Evolutionary conservation across 176 grass and related monocot genomes (phyloP), one percentile per base, ranked within the genome.

Genomic region (Oryza longistaminata): DNA sequence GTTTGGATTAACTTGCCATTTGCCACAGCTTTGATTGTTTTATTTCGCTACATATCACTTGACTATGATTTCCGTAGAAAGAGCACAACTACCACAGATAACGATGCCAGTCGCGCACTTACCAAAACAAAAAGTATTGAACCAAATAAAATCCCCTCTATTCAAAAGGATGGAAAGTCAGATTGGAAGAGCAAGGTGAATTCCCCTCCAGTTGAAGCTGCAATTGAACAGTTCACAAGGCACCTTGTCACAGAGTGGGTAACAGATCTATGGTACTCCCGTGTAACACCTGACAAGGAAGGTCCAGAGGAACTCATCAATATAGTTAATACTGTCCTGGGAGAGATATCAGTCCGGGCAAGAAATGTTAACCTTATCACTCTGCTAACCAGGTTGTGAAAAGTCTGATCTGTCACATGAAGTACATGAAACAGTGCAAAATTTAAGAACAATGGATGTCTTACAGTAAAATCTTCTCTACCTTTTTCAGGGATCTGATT

Each of bases 261-360:
- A 60, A 92, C 93, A 9, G 96, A 96, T 90, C 86, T 99, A 19
- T 99, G 96, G 96, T 99, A 99, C 83, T 94, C 90, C 25, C 93
- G 88, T 83, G 82, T 99, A 89, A 99, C 96, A 71, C 93, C 96
- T 66, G 93, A 99, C 79, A 96, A 86, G 69, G 86, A 96, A 42
- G 93, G 93, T 62, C 96, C 96, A 15, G 91, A 96, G 77, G 91
- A 94, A 83, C 82, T 99, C 68, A 69, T 99, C 65, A 50, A 80
- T 31, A 55, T 92, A 45, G 70, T 99, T 66, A 96, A 93, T 84
- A 62, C 74, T 60, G 86, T 88, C 66, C 86, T 99, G 26, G 93
- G 91, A 78, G 96, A 99, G 81, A 88, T 99, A 86, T 93, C 96
- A 35, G 68, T 26, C 17, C 84, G 93, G 52, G 93, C 91, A 92